Evolutionary conservation across 1,284 basidiomycete genomes (phyloP).

Genomic region (Agaricales sp.): DNA sequence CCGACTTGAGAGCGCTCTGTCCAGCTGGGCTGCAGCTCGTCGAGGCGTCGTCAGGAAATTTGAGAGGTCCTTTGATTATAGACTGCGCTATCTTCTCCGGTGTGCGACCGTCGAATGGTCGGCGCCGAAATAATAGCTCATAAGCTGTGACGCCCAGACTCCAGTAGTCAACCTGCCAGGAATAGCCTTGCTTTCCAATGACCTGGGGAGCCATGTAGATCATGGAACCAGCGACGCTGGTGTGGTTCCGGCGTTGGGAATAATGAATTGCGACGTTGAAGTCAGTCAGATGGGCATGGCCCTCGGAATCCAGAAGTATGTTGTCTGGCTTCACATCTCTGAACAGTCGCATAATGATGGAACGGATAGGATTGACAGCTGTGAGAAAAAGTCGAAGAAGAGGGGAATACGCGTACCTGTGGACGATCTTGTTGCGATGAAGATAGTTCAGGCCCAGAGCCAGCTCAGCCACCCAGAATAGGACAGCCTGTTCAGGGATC

Average conservation of each 20-base stretch:
- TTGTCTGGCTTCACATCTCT: conserved; percentile 98
- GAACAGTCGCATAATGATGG: conserved; percentile 21
- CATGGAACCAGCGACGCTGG: conserved; percentile 98
- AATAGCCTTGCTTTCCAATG: conserved; percentile 75
- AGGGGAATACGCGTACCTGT: conserved; percentile 56
- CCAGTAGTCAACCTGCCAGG: conserved; percentile 94
- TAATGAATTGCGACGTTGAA: conserved; percentile 99
- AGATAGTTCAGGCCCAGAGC: conserved; percentile 86
- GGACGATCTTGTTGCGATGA: conserved; percentile 89
- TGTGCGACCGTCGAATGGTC: conserved; percentile 88
- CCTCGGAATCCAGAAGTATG: conserved; percentile 89
- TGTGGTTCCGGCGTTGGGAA: conserved; percentile 73
- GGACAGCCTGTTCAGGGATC: conserved; percentile 77
- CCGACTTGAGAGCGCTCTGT: conserved; percentile 57
- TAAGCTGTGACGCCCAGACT: conserved; percentile 89
- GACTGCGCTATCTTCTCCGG: conserved; percentile 85
- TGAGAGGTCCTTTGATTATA: conserved; percentile 68
- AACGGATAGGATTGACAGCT: conserved; percentile 18
- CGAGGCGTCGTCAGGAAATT: conserved; percentile 72
- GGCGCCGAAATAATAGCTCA: conserved; percentile 84
- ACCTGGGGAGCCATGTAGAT: conserved; percentile 99
- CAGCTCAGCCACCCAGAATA: conserved; percentile 87
- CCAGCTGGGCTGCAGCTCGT: conserved; percentile 59
- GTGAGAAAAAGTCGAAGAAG: conserved; percentile 17
- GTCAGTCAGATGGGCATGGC: conserved; percentile 95